Percentiles rank a stretch among this genome's conserved stretches.
phyloP scores from a whole-genome alignment of 1,284 basidiomycete species.

The Ustilago shanxiensis region DNA sequence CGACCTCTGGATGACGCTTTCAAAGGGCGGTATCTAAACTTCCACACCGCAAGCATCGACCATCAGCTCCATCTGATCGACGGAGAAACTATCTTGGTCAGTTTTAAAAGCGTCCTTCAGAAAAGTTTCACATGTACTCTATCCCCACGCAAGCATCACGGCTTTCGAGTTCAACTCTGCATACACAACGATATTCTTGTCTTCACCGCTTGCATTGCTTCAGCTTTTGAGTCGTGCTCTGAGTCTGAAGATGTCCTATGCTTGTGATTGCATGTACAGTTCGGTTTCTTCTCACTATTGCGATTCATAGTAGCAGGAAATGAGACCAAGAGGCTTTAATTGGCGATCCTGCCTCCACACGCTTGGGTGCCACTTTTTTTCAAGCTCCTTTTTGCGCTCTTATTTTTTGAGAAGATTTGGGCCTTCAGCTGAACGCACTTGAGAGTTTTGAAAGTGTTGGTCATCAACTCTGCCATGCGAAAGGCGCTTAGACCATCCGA shows the following conservation, averaged over 20 bases:
- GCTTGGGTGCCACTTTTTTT: background rate
- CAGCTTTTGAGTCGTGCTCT: too few species aligned
- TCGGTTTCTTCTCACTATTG: background rate
- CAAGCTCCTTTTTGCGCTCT: background rate
- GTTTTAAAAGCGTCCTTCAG: background rate
- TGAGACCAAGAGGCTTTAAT: too few species aligned
- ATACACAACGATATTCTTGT: too few species aligned
- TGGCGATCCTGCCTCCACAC: constrained; percentile 3
- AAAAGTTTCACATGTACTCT: background rate
- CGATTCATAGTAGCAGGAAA: background rate
- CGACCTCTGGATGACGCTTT: constrained; percentile 56
- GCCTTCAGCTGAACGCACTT: too few species aligned
- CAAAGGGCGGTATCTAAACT: constrained; percentile 50
- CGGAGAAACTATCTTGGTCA: background rate
- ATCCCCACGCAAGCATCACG: background rate
- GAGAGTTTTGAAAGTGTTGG: constrained; percentile 26
- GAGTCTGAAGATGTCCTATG: too few species aligned
- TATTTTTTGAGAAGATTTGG: constrained; percentile 8
- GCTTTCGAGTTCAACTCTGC: too few species aligned
- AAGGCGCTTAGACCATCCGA: constrained; percentile 14
- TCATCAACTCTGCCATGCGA: constrained; percentile 12
- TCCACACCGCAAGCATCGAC: too few species aligned
- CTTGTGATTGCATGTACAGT: too few species aligned
- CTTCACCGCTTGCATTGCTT: too few species aligned
- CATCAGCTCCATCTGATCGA: background rate